These are phyloP conservation scores for Hypoxylon sp. DNA, from an alignment of 2,329 filamentous ascomycete species.

Conservation along the genomic window DNA sequence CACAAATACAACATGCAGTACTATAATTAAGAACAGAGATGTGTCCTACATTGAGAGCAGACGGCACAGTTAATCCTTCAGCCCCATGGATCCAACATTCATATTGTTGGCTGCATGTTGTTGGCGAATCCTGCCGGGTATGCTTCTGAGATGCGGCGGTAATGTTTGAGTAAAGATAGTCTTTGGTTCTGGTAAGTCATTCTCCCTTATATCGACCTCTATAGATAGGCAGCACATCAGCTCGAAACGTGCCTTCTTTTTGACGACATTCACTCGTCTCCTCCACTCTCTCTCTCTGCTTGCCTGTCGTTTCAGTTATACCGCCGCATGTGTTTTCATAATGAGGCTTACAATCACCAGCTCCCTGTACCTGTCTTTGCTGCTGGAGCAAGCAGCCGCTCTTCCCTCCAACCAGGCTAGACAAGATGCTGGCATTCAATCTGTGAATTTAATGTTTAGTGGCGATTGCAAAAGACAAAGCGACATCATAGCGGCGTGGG, in stretches of 20 bases:
- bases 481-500: slow-evolving; percentile 7
- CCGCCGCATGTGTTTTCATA: slow-evolving; percentile 8
- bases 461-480: slow-evolving; percentile 7
- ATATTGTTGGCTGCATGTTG: neutral
- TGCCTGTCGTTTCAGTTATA: slow-evolving; percentile 6
- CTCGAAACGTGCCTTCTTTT: too few relatives aligned
- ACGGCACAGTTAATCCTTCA: slow-evolving; percentile 2
- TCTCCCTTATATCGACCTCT: slow-evolving; percentile 4
- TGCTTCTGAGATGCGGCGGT: slow-evolving; percentile 7
- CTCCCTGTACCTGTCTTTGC: neutral
- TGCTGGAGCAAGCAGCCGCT: too few relatives aligned
- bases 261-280: slow-evolving; percentile 1
- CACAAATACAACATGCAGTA: too few relatives aligned
- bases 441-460: slow-evolving; percentile 7
- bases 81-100: neutral
- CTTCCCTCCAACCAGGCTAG: slow-evolving; percentile 10
- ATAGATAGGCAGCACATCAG: slow-evolving; percentile 2
- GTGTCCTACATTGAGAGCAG: too few relatives aligned
- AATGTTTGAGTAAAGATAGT: slow-evolving; percentile 2
- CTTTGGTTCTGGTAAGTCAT: slow-evolving; percentile 3
- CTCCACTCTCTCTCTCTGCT: slow-evolving; percentile 2
- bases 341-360: slow-evolving; percentile 13
- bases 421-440: slow-evolving; percentile 7
- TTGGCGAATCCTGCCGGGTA: slow-evolving; percentile 4
- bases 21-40: too few relatives aligned